These are phyloP conservation scores for Poa annua DNA, from an alignment of 176 grass and related monocot species.

Conservation along the genomic window DNA sequence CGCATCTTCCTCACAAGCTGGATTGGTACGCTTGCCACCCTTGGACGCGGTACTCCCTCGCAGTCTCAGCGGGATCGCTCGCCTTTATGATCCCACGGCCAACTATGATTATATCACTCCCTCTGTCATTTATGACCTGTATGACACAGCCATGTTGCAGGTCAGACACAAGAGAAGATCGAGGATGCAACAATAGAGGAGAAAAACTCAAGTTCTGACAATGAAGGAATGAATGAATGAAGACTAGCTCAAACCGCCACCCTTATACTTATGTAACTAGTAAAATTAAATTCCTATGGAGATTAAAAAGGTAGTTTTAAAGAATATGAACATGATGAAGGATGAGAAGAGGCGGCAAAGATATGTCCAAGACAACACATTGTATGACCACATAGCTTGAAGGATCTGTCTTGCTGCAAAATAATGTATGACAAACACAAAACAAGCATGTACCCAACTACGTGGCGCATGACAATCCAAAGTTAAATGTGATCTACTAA, in stretches of 20 bases:
- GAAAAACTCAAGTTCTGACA: neutral
- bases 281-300: no score
- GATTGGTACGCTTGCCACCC: slow-evolving; percentile 83
- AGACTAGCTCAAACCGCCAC: neutral
- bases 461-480: neutral
- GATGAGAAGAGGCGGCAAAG: neutral
- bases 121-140: slow-evolving; percentile 80
- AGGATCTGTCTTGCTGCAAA: neutral
- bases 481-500: neutral
- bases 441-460: neutral
- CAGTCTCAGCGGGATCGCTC: slow-evolving; percentile 52
- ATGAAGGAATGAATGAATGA: neutral
- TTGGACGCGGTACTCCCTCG: slow-evolving; percentile 72
- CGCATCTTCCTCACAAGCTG: slow-evolving; percentile 52
- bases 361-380: neutral
- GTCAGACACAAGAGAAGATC: neutral
- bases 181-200: neutral
- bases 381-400: neutral
- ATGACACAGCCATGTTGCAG: neutral
- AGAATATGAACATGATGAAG: neutral
- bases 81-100: slow-evolving; percentile 89
- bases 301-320: neutral
- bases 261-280: neutral
- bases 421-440: neutral
- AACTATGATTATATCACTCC: slow-evolving; percentile 92